Conservation (phyloP, 1,284 basidiomycete species). For the Boletus semigastroideus region DNA sequence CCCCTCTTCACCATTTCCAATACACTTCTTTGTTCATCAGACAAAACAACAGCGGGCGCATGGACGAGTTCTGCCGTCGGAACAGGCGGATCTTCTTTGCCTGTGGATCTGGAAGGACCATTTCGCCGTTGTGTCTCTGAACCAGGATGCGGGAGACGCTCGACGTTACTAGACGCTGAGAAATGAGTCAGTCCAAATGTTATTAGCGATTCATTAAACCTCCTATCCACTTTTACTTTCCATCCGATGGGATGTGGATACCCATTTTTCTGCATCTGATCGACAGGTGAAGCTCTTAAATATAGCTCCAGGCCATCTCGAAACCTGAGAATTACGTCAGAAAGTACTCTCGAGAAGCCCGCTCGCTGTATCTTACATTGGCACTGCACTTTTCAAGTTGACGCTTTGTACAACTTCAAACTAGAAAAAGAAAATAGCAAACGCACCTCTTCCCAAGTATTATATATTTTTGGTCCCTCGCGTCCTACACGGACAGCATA, state of each 20-base stretch:
- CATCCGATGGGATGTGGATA: constrained; percentile 21
- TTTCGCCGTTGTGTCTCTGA: not conserved
- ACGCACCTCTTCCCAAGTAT: constrained; percentile 54
- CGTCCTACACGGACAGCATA: constrained; percentile 59
- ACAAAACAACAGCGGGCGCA: constrained; percentile 32
- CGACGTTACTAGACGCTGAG: constrained; percentile 7
- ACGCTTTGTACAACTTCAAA: not conserved
- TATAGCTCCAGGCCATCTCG: constrained; percentile 45
- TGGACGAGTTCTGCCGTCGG: not conserved
- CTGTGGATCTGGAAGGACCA: not conserved
- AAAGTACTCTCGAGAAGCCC: too few relatives aligned
- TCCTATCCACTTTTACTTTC: constrained; percentile 19
- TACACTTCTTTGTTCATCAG: constrained; percentile 53
- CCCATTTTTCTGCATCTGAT: constrained; percentile 47
- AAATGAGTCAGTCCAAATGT: not conserved
- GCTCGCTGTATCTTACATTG: constrained; percentile 30
- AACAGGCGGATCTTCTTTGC: not conserved
- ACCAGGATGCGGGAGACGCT: not conserved
- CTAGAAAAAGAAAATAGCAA: not conserved
- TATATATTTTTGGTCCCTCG: constrained; percentile 52
- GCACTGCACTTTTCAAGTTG: constrained; percentile 37
- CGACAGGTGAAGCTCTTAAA: constrained; percentile 49
- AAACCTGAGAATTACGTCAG: constrained; percentile 38
- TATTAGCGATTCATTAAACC: not conserved
- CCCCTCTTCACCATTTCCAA: constrained; percentile 48